A percentile compares a stretch with the other conserved stretches of the same genome.
phyloP scores from a whole-genome alignment of 1,284 basidiomycete species.

The Cryptococcus hybrid region DNA sequence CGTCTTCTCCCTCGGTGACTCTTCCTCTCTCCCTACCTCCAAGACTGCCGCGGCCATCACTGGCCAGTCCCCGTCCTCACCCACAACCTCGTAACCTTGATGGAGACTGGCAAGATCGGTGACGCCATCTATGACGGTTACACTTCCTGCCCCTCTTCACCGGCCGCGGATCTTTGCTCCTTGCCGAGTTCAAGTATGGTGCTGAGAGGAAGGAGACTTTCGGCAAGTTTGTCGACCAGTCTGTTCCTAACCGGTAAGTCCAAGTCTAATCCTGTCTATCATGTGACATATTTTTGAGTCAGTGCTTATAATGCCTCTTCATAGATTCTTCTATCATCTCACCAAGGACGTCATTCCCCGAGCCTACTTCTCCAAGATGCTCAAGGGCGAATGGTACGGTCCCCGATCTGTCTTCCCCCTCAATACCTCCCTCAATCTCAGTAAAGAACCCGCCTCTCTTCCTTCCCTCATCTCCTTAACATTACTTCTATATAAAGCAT shows the following conservation, averaged over 20 bases:
- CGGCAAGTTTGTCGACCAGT: conserved; percentile 64
- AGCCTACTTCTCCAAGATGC: conserved; percentile 83
- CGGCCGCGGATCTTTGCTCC: conserved; percentile 63
- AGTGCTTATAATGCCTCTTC: background rate
- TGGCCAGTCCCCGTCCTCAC: conserved; percentile 80
- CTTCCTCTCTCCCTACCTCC: conserved; percentile 85
- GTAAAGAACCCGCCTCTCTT: no score
- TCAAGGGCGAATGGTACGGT: conserved; percentile 57
- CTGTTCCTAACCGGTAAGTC: conserved; percentile 54
- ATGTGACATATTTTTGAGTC: no score
- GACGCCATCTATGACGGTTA: conserved; percentile 75
- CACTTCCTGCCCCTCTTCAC: conserved; percentile 53
- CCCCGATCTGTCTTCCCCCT: conserved; percentile 40
- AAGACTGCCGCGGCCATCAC: conserved; percentile 96
- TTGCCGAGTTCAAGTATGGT: conserved; percentile 84
- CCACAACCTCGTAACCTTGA: conserved; percentile 77
- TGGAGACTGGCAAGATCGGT: conserved; percentile 68
- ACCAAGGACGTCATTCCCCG: conserved; percentile 88
- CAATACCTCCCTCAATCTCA: conserved; percentile 22
- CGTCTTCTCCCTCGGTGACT: conserved; percentile 88
- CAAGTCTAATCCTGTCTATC: background rate
- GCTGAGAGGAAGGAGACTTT: conserved; percentile 84
- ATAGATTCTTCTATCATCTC: conserved; percentile 79
- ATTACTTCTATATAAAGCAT: no score
- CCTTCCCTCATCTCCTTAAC: no score